Conservation (phyloP, 2,329 filamentous ascomycete genomes). For the Teratosphaeria epicoccoides region DNA sequence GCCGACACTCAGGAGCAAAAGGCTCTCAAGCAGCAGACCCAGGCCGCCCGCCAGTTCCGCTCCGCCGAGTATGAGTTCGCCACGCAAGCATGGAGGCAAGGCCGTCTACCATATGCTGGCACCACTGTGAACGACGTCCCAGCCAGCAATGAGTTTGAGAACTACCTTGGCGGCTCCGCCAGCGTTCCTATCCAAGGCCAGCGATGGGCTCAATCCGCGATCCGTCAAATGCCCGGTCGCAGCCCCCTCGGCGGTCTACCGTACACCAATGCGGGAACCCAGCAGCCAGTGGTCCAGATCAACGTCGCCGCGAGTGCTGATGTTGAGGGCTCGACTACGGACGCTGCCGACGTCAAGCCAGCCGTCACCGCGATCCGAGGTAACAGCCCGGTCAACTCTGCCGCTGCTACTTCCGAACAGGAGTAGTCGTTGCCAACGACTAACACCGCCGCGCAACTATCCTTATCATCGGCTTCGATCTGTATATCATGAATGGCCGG, state of each 20-base stretch:
- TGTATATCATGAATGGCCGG: conserved; percentile 18
- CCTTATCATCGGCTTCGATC: conserved; percentile 16
- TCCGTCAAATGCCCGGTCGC: conserved; percentile 14
- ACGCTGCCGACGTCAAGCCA: conserved; percentile 13
- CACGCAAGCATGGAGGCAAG: conserved; percentile 24
- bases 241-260: conserved; percentile 8
- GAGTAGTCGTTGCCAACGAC: conserved; percentile 4
- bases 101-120: conserved; percentile 18
- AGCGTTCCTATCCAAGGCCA: conserved; percentile 25
- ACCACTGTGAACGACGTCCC: conserved; percentile 15
- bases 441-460: conserved; percentile 7
- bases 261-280: conserved; percentile 9
- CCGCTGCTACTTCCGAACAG: conserved; percentile 13
- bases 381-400: conserved; percentile 18
- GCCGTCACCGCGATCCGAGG: conserved; percentile 13
- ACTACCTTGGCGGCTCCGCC: conserved; percentile 24
- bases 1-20: conserved; percentile 96
- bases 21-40: conserved; percentile 88
- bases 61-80: conserved; percentile 69
- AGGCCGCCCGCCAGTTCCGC: conserved; percentile 87
- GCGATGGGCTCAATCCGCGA: conserved; percentile 26
- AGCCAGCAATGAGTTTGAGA: conserved; percentile 27
- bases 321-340: conserved; percentile 7
- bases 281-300: conserved; percentile 15
- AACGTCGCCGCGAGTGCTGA: conserved; percentile 9